A percentile compares a stretch with the other conserved stretches of the same genome.
Conservation (phyloP, 164 flowering plant genomes). For the Tetrastigma voinierianum region DNA sequence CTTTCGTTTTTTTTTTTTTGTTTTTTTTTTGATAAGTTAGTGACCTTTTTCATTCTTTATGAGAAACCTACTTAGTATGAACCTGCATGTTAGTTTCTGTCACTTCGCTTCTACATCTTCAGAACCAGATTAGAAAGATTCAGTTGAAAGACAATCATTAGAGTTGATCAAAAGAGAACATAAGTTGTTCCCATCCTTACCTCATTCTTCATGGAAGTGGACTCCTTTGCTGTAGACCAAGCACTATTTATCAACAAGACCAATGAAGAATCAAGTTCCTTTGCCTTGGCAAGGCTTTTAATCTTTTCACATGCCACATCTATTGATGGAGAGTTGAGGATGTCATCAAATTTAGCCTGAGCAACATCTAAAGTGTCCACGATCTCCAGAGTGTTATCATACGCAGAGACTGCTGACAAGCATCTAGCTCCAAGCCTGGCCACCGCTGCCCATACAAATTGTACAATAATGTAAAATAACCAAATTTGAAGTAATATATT, state of each 20-base stretch:
- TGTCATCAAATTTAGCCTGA: conserved; percentile 90
- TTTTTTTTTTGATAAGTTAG: too few relatives aligned
- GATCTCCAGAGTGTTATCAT: conserved; percentile 70
- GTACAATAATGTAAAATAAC: not conserved
- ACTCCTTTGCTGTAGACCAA: conserved; percentile 92
- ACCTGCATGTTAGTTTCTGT: not conserved
- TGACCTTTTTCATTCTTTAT: not conserved
- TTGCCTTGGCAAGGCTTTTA: conserved; percentile 79
- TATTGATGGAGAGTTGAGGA: conserved; percentile 73
- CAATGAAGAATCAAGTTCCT: conserved; percentile 89
- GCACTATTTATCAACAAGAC: conserved; percentile 83
- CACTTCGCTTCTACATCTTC: not conserved
- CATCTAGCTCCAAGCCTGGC: conserved; percentile 87
- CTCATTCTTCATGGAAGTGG: conserved; percentile 80
- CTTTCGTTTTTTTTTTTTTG: too few relatives aligned
- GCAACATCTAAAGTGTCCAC: conserved; percentile 74
- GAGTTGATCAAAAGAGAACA: not conserved
- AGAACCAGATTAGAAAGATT: not conserved
- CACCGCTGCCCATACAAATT: conserved; percentile 48
- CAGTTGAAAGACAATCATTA: not conserved
- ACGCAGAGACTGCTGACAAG: conserved; percentile 82
- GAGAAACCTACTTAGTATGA: not conserved
- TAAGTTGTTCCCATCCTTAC: conserved; percentile 23
- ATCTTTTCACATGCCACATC: conserved; percentile 92
- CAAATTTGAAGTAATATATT: not conserved